Conservation (phyloP, 2,329 filamentous ascomycete genomes). For the Polytolypa hystricis region DNA sequence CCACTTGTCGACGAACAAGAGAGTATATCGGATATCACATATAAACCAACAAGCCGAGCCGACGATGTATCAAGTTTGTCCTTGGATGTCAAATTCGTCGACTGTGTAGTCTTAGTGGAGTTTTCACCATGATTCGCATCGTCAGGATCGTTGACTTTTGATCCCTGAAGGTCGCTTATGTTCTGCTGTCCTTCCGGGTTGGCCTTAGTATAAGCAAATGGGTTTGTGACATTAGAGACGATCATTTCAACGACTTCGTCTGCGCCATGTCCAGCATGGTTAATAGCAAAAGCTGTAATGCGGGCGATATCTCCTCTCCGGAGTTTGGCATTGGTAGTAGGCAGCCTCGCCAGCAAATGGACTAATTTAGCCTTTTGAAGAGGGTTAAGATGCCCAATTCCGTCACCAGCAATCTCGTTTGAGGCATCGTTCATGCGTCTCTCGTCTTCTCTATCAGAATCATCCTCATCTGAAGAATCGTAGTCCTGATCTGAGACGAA, state of each 20-base stretch:
- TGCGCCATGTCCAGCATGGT: conserved; percentile 70
- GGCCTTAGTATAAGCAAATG: conserved; percentile 61
- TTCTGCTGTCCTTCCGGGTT: conserved; percentile 41
- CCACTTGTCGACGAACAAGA: conserved; percentile 65
- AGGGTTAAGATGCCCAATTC: conserved; percentile 63
- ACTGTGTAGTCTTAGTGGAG: conserved; percentile 18
- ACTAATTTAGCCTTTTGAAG: conserved; percentile 74
- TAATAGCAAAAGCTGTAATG: conserved; percentile 78
- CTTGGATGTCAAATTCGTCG: conserved; percentile 28
- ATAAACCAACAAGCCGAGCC: conserved; percentile 69
- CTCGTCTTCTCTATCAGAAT: conserved; percentile 38
- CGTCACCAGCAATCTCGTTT: conserved; percentile 33
- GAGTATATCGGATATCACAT: conserved; percentile 69
- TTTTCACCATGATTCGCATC: conserved; percentile 21
- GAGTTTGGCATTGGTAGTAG: conserved; percentile 60
- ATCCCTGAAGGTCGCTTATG: conserved; percentile 9
- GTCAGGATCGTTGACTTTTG: conserved; percentile 23
- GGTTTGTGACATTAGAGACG: conserved; percentile 66
- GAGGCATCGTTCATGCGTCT: conserved; percentile 33
- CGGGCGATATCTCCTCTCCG: conserved; percentile 78
- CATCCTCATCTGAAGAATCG: conserved; percentile 76
- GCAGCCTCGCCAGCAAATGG: conserved; percentile 72
- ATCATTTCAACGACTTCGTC: conserved; percentile 89
- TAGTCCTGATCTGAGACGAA: conserved; percentile 78
- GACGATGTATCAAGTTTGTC: conserved; percentile 54